These are phyloP conservation scores for Massariosphaeria phaeospora DNA, from an alignment of 495 filamentous ascomycete species.

Conservation along the genomic window DNA sequence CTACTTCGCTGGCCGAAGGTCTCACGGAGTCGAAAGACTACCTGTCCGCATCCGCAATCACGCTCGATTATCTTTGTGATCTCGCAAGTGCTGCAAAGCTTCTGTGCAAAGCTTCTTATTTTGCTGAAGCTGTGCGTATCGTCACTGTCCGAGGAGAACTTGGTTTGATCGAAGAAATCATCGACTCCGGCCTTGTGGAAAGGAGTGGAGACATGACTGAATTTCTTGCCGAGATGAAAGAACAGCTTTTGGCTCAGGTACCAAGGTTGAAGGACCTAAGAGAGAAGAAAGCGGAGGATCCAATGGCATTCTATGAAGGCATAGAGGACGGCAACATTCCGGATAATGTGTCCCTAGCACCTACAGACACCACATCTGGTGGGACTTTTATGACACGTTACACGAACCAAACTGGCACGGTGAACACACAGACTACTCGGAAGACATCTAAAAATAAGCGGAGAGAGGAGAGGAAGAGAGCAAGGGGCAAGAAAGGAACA, in stretches of 20 bases:
- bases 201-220: slow-evolving; percentile 74
- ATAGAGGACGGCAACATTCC: slow-evolving; percentile 60
- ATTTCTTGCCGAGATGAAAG: slow-evolving; percentile 84
- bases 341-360: slow-evolving; percentile 86
- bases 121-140: slow-evolving; percentile 76
- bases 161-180: slow-evolving; percentile 50
- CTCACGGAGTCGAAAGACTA: slow-evolving; percentile 79
- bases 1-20: slow-evolving; percentile 60
- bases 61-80: slow-evolving; percentile 73
- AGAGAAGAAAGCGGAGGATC: slow-evolving; percentile 71
- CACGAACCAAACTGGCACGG: slow-evolving; percentile 71
- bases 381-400: slow-evolving; percentile 88
- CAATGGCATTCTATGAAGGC: slow-evolving; percentile 54
- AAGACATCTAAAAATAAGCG: slow-evolving; percentile 77
- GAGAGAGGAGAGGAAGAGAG: slow-evolving; percentile 89
- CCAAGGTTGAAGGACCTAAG: slow-evolving; percentile 79
- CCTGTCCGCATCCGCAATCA: slow-evolving; percentile 68
- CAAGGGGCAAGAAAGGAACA: slow-evolving; percentile 88
- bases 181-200: slow-evolving; percentile 75
- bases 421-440: slow-evolving; percentile 58
- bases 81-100: slow-evolving; percentile 59
- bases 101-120: slow-evolving; percentile 78
- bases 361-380: slow-evolving; percentile 72
- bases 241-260: slow-evolving; percentile 75
- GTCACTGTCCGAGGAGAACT: slow-evolving; percentile 49